Percentiles rank a stretch among this genome's conserved stretches.
phyloP scores from a whole-genome alignment of 768 basidiomycete species.

The Lactifluus rugatus region DNA sequence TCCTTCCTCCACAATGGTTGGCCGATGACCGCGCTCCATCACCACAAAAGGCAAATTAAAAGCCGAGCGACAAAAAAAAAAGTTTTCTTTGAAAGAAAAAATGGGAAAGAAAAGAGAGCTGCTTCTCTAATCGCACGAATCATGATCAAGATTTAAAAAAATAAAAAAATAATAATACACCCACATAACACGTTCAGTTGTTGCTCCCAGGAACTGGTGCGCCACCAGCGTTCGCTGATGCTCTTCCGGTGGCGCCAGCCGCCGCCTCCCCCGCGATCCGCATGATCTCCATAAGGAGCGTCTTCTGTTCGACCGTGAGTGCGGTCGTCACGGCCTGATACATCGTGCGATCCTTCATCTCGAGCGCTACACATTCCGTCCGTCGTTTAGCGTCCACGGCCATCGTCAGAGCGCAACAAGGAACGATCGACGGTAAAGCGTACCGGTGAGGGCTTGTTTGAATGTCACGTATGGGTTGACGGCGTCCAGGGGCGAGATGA shows the following conservation, averaged over 20 bases:
- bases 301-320: slow-evolving; percentile 67
- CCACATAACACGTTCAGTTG: not conserved
- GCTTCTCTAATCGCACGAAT: not conserved
- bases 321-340: slow-evolving; percentile 69
- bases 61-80: too few species aligned
- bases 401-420: not conserved
- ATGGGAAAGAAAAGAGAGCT: not conserved
- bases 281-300: slow-evolving; percentile 80
- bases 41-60: not conserved
- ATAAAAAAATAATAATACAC: not conserved
- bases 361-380: slow-evolving; percentile 47
- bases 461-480: slow-evolving; percentile 73
- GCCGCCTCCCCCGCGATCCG: slow-evolving; percentile 22
- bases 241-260: not conserved
- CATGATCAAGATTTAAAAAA: not conserved
- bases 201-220: not conserved
- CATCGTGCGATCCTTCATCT: slow-evolving; percentile 54
- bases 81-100: too few species aligned
- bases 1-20: not conserved
- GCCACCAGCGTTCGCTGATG: not conserved
- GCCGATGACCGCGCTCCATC: not conserved
- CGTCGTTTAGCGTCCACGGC: too few species aligned
- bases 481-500: slow-evolving; percentile 72
- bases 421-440: slow-evolving; percentile 21
- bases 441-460: slow-evolving; percentile 69